A percentile compares a stretch with the other conserved stretches of the same genome.
Conservation (phyloP, 2,329 filamentous ascomycete species). For the Stachybotrys echinatus region DNA sequence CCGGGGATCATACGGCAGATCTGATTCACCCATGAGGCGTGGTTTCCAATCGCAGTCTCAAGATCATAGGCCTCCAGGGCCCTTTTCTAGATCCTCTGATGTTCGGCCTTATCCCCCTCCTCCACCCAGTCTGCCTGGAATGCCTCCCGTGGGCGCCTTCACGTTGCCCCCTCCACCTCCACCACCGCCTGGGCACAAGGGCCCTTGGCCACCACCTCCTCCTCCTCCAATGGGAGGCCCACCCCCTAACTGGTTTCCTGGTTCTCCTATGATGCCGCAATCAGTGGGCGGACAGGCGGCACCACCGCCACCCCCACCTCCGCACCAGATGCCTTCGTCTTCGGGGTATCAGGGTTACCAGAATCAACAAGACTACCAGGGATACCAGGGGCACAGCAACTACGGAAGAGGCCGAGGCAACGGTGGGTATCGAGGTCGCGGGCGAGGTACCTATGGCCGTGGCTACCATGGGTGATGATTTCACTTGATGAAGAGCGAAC, state of each 20-base stretch:
- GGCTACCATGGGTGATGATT: slow-evolving; percentile 19
- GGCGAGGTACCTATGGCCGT: slow-evolving; percentile 24
- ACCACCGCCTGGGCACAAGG: slow-evolving; percentile 33
- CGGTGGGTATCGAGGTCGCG: slow-evolving; percentile 20
- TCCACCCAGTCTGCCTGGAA: slow-evolving; percentile 10
- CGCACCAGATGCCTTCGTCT: slow-evolving; percentile 4
- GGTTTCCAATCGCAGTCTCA: slow-evolving; percentile 10
- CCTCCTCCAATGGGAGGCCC: slow-evolving; percentile 18
- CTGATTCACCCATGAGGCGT: slow-evolving; percentile 18
- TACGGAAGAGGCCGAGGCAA: slow-evolving; percentile 16
- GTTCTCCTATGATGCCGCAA: slow-evolving; percentile 17
- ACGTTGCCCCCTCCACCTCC: slow-evolving; percentile 27
- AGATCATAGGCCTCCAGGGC: slow-evolving; percentile 4
- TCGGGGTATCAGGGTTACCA: background rate
- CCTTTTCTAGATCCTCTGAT: slow-evolving; percentile 16
- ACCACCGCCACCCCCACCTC: slow-evolving; percentile 13
- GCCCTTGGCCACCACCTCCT: slow-evolving; percentile 36
- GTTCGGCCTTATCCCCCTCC: slow-evolving; percentile 13
- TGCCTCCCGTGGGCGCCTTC: slow-evolving; percentile 19
- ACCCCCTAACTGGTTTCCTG: slow-evolving; percentile 20
- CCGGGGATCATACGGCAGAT: slow-evolving; percentile 16
- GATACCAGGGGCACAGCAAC: too few species aligned
- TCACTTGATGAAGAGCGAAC: too few species aligned
- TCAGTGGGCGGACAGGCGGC: slow-evolving; percentile 21
- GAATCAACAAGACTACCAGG: too few species aligned